These are phyloP conservation scores for Arthrobotrys megalospora DNA, from an alignment of 2,329 filamentous ascomycete species.

Conservation along the genomic window DNA sequence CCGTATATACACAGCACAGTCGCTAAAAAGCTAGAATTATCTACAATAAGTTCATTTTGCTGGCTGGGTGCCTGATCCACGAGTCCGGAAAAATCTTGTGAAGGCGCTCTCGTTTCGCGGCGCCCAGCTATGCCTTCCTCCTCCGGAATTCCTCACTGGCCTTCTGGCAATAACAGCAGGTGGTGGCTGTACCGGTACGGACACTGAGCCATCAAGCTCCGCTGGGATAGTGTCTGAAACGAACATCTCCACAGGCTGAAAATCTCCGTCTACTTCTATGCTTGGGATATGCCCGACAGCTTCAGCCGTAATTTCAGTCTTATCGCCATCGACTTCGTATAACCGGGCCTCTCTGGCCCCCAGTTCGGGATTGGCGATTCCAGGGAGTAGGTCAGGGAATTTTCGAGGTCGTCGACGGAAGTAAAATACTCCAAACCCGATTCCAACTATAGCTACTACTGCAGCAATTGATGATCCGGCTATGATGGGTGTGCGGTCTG, in stretches of 20 bases:
- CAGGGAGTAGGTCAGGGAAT: slow-evolving; percentile 38
- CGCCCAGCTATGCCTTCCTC: not conserved
- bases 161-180: not conserved
- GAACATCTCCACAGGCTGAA: slow-evolving; percentile 31
- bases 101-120: too few species aligned
- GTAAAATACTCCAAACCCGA: slow-evolving; percentile 23
- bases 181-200: not conserved
- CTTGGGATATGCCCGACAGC: slow-evolving; percentile 25
- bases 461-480: slow-evolving; percentile 16
- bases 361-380: slow-evolving; percentile 39
- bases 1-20: too few species aligned
- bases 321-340: slow-evolving; percentile 38
- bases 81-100: too few species aligned
- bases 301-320: slow-evolving; percentile 33
- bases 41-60: too few species aligned
- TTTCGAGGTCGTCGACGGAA: slow-evolving; percentile 23
- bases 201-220: slow-evolving; percentile 35
- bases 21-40: too few species aligned
- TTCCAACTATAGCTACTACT: not conserved
- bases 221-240: slow-evolving; percentile 38
- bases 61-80: too few species aligned
- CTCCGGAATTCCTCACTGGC: not conserved
- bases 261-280: slow-evolving; percentile 34
- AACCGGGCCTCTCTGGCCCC: slow-evolving; percentile 16
- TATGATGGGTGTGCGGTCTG: slow-evolving; percentile 22